Evolutionary conservation across 2,329 filamentous ascomycete species (phyloP).

Genomic region (Xylariales sp.): DNA sequence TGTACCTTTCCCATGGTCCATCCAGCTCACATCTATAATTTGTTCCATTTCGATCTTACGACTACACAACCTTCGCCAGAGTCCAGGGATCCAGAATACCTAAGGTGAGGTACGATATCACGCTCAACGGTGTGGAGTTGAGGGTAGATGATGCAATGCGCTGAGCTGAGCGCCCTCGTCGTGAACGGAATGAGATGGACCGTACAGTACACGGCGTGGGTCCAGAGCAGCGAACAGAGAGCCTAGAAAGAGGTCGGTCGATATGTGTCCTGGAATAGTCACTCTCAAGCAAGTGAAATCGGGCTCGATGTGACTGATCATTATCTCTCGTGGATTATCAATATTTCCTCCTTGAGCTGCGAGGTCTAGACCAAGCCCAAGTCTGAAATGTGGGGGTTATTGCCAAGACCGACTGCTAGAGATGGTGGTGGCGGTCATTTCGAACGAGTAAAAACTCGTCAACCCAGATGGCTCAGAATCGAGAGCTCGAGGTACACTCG

Average conservation of each 20-base stretch:
- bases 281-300: background rate
- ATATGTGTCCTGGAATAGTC: no score
- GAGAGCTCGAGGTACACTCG: no score
- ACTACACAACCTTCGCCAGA: background rate
- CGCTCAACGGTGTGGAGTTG: no score
- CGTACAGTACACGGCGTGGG: background rate
- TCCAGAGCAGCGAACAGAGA: no score
- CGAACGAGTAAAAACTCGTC: no score
- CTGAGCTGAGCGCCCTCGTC: no score
- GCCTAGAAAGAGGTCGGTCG: no score
- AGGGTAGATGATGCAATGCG: no score
- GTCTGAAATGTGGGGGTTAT: background rate
- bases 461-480: no score
- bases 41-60: constrained; percentile 59
- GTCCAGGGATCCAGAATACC: no score
- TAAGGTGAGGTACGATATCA: background rate
- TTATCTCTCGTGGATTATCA: background rate
- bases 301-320: background rate
- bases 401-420: background rate
- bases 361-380: no score
- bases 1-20: constrained; percentile 80
- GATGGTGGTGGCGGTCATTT: background rate
- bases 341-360: constrained; percentile 1
- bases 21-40: constrained; percentile 85
- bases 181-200: background rate